These are phyloP conservation scores for Fusarium albidum DNA, from an alignment of 2,329 filamentous ascomycete genomes.

Conservation along the genomic window DNA sequence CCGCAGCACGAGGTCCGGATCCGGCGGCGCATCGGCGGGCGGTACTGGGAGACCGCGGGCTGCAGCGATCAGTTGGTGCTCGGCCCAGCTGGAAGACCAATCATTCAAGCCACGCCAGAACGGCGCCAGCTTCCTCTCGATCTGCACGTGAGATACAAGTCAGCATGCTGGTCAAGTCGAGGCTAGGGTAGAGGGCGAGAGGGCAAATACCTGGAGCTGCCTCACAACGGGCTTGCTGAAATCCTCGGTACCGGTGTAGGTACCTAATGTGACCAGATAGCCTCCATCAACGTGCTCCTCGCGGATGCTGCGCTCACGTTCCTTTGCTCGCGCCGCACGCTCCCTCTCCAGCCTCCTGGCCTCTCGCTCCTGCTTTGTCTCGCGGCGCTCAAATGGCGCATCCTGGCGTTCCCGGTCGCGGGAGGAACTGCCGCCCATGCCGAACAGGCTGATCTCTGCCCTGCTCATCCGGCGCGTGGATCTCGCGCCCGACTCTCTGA, in stretches of 20 bases:
- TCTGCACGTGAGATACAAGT: slow-evolving; percentile 59
- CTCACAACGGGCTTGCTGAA: slow-evolving; percentile 89
- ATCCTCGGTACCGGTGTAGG: slow-evolving; percentile 92
- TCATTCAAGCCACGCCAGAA: slow-evolving; percentile 97
- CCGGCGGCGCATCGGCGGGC: slow-evolving; percentile 81
- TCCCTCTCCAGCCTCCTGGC: slow-evolving; percentile 86
- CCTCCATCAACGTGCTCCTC: slow-evolving; percentile 96
- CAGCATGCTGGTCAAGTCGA: slow-evolving; percentile 10
- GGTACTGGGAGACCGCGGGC: slow-evolving; percentile 86
- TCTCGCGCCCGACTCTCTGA: slow-evolving; percentile 30
- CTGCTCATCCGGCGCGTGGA: slow-evolving; percentile 47
- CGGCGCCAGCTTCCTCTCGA: slow-evolving; percentile 89
- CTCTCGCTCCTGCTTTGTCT: slow-evolving; percentile 92
- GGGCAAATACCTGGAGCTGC: slow-evolving; percentile 79
- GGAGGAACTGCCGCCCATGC: slow-evolving; percentile 50
- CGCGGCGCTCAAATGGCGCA: slow-evolving; percentile 70
- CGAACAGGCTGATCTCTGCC: slow-evolving; percentile 57
- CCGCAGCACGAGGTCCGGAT: slow-evolving; percentile 67
- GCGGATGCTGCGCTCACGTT: slow-evolving; percentile 87
- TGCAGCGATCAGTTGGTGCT: slow-evolving; percentile 93
- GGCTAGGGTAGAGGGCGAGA: neutral
- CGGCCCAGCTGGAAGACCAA: slow-evolving; percentile 87
- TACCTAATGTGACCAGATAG: slow-evolving; percentile 91
- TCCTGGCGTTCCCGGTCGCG: slow-evolving; percentile 50
- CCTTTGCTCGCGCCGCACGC: slow-evolving; percentile 75